Conservation (phyloP, 2,329 filamentous ascomycete species). For the Microdochium paspali region DNA sequence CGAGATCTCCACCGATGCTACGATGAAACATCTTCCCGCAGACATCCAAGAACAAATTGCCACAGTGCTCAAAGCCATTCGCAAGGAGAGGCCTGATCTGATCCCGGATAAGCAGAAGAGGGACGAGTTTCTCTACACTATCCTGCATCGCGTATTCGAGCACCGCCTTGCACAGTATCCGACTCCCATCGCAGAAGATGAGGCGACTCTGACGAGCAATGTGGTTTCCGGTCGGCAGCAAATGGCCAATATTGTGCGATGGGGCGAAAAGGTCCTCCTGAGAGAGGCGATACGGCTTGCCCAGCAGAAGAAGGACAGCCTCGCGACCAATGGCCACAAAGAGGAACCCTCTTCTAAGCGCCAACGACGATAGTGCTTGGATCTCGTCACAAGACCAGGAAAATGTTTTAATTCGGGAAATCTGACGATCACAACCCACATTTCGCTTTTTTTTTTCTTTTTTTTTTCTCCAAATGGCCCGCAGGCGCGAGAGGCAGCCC, state of each 20-base stretch:
- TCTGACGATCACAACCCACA: too few species aligned
- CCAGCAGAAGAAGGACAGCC: slow-evolving; percentile 15
- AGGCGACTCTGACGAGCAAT: slow-evolving; percentile 20
- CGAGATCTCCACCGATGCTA: slow-evolving; percentile 25
- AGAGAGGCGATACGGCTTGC: slow-evolving; percentile 35
- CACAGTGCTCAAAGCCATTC: slow-evolving; percentile 36
- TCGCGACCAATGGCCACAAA: slow-evolving; percentile 6
- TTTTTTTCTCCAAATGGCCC: not conserved
- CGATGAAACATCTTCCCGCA: slow-evolving; percentile 32
- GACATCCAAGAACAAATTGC: slow-evolving; percentile 44
- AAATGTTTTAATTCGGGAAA: too few species aligned
- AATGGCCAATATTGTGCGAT: slow-evolving; percentile 59
- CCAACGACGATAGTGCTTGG: slow-evolving; percentile 12
- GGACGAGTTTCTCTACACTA: slow-evolving; percentile 32
- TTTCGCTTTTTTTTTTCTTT: too few species aligned
- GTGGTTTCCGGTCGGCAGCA: slow-evolving; percentile 25
- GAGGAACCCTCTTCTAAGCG: slow-evolving; percentile 18
- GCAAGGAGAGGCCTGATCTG: slow-evolving; percentile 30
- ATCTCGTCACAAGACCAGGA: too few species aligned
- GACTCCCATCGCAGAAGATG: slow-evolving; percentile 30
- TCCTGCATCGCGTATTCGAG: slow-evolving; percentile 27
- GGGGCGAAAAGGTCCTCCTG: slow-evolving; percentile 64
- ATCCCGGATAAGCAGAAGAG: slow-evolving; percentile 40
- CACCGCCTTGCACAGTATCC: slow-evolving; percentile 29
- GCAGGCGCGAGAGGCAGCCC: not conserved